Evolutionary conservation across 1,284 basidiomycete genomes (phyloP), one percentile per base, ranked within the genome.

Genomic region (Ceraceosorus bombacis): DNA sequence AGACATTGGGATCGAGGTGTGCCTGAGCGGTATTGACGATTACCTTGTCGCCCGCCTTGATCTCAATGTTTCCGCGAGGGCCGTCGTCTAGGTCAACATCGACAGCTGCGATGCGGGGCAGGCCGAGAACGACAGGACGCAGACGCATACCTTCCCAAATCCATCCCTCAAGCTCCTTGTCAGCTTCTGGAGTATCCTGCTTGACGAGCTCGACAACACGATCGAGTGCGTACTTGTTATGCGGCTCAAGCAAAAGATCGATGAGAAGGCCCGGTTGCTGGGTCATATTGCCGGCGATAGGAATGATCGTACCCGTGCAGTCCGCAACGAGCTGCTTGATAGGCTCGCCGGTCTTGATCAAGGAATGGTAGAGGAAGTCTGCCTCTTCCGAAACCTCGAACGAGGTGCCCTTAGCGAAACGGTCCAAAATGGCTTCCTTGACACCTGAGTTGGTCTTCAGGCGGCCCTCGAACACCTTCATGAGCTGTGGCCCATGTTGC

Each of bases 1-100:
- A 86, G 8, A 81, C 77, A 9, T 79, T 74, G 27, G 78, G 80
- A 83, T 84, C 62, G 12, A 66, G 48, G 46, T 62, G 60, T 7
- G 64, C 64, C 49, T 64, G 55, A 4, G 54, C 51, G n/a, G 56
- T 64, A 36, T 52, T 55, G 65, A 68, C n/a, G 58, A 61, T 69
- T 8, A 64, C 51, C 15, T 65, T 66, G 36, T 67, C 63, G 78
- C 10, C 76, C 64, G n/a, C 54, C 53, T 62, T 66, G 46, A 66
- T 51, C 12, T 54, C n/a, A n/a, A 66, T 36, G 5, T 51, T 51
- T 39, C 64, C 55, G 55, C 50, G 36, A 7, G 52, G 41, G 13
- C 57, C 49, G 15, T 59, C 53, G 37, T 49, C 59, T 17, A 66
- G 41, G 36, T 15, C 39, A 2, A 58, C 54, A 54, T 64, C 60